Evolutionary conservation across 441 rosid genomes (phyloP).

Genomic region (Adansonia rubrostipa): DNA sequence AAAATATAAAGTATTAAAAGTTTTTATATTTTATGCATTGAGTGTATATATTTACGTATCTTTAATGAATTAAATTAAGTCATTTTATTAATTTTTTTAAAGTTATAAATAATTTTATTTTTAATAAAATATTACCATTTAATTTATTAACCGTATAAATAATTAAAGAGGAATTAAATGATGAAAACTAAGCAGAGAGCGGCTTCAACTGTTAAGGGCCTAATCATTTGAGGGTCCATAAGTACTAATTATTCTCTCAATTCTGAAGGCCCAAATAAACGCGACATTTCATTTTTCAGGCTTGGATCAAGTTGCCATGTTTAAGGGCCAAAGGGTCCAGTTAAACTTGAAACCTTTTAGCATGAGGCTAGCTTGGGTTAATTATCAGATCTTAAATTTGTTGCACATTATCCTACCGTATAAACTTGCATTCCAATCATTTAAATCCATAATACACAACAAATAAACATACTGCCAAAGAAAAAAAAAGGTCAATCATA

Average conservation of each 20-base stretch:
- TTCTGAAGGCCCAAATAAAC: not conserved
- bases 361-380: no score
- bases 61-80: no score
- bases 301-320: not conserved
- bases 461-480: not conserved
- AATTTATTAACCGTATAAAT: not conserved
- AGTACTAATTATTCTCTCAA: not conserved
- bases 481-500: slow-evolving; percentile 21
- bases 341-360: not conserved
- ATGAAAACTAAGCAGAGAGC: not conserved
- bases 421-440: not conserved
- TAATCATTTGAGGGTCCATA: not conserved
- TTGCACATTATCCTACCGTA: no score
- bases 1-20: no score
- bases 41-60: no score
- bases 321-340: not conserved
- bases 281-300: not conserved
- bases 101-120: no score
- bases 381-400: no score
- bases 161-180: not conserved
- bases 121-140: no score
- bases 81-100: not conserved
- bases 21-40: no score
- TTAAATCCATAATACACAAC: not conserved
- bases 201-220: not conserved